These are phyloP conservation scores for Globisporangium okanoganense DNA, from an alignment of 352 stramenopile genomes.

Conservation along the genomic window DNA sequence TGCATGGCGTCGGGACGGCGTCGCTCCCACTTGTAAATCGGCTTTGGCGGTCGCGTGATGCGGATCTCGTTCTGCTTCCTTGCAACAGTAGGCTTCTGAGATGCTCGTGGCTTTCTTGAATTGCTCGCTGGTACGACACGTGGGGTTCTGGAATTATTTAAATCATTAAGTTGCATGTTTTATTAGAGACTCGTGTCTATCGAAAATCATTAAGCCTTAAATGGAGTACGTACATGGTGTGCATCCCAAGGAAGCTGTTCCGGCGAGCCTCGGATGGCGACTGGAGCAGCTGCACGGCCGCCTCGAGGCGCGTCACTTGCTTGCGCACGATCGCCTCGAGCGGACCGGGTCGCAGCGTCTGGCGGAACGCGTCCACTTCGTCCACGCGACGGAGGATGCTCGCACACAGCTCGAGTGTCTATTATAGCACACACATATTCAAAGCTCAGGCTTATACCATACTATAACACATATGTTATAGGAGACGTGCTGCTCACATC, in stretches of 20 bases:
- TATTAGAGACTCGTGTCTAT: no score
- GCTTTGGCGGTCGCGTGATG: conserved; percentile 32
- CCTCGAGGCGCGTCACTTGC: conserved; percentile 31
- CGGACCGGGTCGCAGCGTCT: conserved; percentile 35
- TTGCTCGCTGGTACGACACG: background rate
- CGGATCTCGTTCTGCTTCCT: conserved; percentile 32
- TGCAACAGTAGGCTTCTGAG: conserved; percentile 18
- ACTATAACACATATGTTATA: no score
- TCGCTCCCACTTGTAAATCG: conserved; percentile 59
- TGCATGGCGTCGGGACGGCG: conserved; percentile 14
- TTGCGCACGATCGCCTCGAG: conserved; percentile 48
- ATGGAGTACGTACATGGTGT: background rate
- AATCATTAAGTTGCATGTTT: background rate
- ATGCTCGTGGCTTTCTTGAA: conserved; percentile 14
- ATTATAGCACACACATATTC: background rate
- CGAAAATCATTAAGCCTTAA: no score
- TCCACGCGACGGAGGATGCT: conserved; percentile 32
- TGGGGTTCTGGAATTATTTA: background rate
- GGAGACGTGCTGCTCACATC: background rate
- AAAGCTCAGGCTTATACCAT: background rate
- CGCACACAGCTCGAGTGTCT: conserved; percentile 35
- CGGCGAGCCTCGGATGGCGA: background rate
- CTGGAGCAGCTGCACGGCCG: conserved; percentile 29
- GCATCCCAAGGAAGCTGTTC: conserved; percentile 5
- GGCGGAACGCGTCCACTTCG: conserved; percentile 39